phyloP scores from a whole-genome alignment of 1,139 yeast genomes.

The Torulaspora pretoriensis region DNA sequence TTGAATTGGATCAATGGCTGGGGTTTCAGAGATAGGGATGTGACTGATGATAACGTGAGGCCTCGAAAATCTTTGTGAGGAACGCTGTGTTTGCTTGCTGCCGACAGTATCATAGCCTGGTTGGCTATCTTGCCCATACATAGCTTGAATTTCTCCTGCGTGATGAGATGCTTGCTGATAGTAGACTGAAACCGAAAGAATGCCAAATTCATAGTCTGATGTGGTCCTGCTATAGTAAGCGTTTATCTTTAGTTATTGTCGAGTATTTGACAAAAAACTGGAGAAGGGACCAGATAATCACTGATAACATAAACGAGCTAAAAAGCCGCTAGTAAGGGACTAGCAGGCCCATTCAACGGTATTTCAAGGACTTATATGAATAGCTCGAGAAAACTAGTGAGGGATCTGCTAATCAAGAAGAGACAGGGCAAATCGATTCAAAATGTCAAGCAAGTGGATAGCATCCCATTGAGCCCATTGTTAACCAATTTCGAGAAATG shows the following conservation, averaged over 20 bases:
- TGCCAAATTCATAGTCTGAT: slow-evolving; percentile 10
- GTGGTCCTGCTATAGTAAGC: not conserved
- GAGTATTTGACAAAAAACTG: not conserved
- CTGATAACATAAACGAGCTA: not conserved
- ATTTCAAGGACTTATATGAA: not conserved
- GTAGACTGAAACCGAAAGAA: slow-evolving; percentile 18
- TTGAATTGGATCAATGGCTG: slow-evolving; percentile 74
- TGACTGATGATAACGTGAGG: slow-evolving; percentile 75
- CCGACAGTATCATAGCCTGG: slow-evolving; percentile 42
- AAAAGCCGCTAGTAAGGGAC: not conserved
- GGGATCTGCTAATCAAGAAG: not conserved
- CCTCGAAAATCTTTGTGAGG: slow-evolving; percentile 44
- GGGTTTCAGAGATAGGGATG: slow-evolving; percentile 72
- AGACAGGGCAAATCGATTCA: not conserved
- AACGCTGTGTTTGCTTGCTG: slow-evolving; percentile 29
- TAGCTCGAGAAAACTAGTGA: not conserved
- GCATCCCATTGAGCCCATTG: slow-evolving; percentile 22
- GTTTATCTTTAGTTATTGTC: not conserved
- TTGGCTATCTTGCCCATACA: slow-evolving; percentile 40
- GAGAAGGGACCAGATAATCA: not conserved
- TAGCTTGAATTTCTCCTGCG: slow-evolving; percentile 35
- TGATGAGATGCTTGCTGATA: slow-evolving; percentile 15
- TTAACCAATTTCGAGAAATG: slow-evolving; percentile 31
- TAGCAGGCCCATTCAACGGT: not conserved
- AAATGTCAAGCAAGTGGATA: not conserved